These are phyloP conservation scores for Coniophora puteana DNA, from an alignment of 1,284 basidiomycete genomes.

Conservation along the genomic window DNA sequence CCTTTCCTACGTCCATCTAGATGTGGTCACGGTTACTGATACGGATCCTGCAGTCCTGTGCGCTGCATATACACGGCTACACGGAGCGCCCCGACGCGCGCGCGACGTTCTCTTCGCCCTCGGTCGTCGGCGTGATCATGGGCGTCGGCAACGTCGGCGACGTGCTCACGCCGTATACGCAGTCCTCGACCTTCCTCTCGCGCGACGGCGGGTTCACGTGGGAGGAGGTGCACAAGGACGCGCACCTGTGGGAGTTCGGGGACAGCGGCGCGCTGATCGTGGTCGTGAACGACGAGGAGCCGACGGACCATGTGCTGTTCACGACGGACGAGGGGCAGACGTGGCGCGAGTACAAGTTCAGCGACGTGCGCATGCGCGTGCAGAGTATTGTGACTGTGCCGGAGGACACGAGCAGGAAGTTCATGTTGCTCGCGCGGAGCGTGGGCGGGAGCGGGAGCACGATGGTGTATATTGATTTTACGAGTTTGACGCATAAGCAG, in stretches of 20 bases:
- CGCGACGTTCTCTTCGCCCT: slow-evolving; percentile 90
- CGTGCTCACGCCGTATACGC: slow-evolving; percentile 73
- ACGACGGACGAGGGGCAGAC: slow-evolving; percentile 84
- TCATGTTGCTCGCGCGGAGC: slow-evolving; percentile 79
- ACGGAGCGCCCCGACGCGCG: slow-evolving; percentile 89
- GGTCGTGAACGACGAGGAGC: slow-evolving; percentile 92
- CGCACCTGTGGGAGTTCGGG: slow-evolving; percentile 97
- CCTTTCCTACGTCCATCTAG: not conserved
- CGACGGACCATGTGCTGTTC: slow-evolving; percentile 87
- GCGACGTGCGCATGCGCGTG: slow-evolving; percentile 73
- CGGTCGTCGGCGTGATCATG: slow-evolving; percentile 90
- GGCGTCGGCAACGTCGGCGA: slow-evolving; percentile 98
- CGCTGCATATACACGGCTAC: slow-evolving; percentile 92
- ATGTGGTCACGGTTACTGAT: not conserved
- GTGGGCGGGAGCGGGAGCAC: slow-evolving; percentile 49
- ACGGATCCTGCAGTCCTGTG: slow-evolving; percentile 57
- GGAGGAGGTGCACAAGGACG: slow-evolving; percentile 98
- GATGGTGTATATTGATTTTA: slow-evolving; percentile 89
- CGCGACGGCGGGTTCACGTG: slow-evolving; percentile 97
- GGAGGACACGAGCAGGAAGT: slow-evolving; percentile 86
- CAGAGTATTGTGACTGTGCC: slow-evolving; percentile 85
- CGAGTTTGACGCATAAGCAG: slow-evolving; percentile 65
- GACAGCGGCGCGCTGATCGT: slow-evolving; percentile 94
- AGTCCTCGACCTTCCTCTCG: slow-evolving; percentile 94
- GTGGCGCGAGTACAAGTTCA: slow-evolving; percentile 89